Evolutionary conservation across 1,284 basidiomycete species (phyloP).

Genomic region (Cryptococcus floricola): DNA sequence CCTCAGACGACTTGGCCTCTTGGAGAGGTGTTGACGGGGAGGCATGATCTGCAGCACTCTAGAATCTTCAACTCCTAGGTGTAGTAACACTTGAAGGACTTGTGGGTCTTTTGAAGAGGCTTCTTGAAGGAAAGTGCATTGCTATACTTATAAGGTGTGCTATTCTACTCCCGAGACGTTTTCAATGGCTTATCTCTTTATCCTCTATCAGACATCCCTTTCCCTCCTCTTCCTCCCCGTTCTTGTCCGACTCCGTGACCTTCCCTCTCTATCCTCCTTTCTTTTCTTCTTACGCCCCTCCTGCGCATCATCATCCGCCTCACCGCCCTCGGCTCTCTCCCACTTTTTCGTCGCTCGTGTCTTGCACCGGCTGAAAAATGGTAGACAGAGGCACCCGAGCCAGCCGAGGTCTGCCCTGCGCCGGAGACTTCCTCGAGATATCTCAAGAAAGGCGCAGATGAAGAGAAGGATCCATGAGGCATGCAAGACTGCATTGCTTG

Average conservation of each 20-base stretch:
- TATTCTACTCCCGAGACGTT: too few species aligned
- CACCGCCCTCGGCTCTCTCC: not conserved
- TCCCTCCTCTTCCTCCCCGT: not conserved
- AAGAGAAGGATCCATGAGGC: constrained; percentile 9
- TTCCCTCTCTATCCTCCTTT: not conserved
- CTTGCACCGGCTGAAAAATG: constrained; percentile 1
- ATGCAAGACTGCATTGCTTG: constrained; percentile 6
- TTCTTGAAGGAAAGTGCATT: too few species aligned
- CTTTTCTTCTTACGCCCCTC: not conserved
- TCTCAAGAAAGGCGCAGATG: constrained; percentile 8
- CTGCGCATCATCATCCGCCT: not conserved
- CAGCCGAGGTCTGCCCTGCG: constrained; percentile 7
- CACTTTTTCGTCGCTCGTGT: constrained; percentile 7
- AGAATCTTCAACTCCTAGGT: constrained; percentile 76
- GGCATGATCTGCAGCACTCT: constrained; percentile 93
- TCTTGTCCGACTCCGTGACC: not conserved
- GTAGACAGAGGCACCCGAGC: constrained; percentile 7
- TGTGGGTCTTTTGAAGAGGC: too few species aligned
- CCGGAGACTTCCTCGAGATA: constrained; percentile 6
- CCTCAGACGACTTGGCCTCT: constrained; percentile 92
- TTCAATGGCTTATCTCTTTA: too few species aligned
- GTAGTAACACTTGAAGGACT: too few species aligned
- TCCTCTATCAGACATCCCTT: not conserved
- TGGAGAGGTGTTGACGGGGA: constrained; percentile 83
- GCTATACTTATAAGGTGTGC: too few species aligned